Evolutionary conservation across 2,329 filamentous ascomycete species (phyloP).

Genomic region (Xylaria sp.): DNA sequence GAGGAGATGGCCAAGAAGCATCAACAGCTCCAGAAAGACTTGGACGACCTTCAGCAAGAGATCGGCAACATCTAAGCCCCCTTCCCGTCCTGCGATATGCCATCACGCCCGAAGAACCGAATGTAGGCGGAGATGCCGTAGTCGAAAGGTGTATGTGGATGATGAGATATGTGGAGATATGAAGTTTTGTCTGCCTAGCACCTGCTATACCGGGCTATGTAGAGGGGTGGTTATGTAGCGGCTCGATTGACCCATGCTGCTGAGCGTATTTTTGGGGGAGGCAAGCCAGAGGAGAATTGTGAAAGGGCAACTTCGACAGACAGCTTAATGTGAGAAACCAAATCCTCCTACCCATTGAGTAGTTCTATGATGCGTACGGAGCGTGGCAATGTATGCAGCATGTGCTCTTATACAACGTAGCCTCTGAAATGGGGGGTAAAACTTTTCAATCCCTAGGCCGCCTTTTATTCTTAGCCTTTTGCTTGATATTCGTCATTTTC

Average conservation of each 20-base stretch:
- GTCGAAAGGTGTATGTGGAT: conserved; percentile 4
- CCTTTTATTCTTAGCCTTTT: conserved; percentile 66
- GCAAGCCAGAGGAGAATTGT: conserved; percentile 6
- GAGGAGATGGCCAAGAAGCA: conserved; percentile 97
- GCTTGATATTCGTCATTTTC: conserved; percentile 73
- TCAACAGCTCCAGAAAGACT: conserved; percentile 76
- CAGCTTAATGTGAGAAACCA: conserved; percentile 20
- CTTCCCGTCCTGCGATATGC: conserved; percentile 3
- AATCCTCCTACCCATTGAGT: conserved; percentile 11
- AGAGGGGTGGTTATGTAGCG: conserved; percentile 26
- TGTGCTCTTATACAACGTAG: conserved; percentile 28
- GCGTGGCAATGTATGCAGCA: conserved; percentile 23
- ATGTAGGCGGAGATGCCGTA: background rate
- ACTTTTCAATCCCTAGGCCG: conserved; percentile 36
- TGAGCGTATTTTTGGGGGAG: conserved; percentile 10
- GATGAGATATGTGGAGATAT: conserved; percentile 21
- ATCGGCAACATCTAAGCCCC: conserved; percentile 84
- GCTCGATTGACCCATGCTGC: conserved; percentile 31
- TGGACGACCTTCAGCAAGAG: conserved; percentile 82
- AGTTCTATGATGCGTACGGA: conserved; percentile 14
- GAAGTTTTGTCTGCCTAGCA: conserved; percentile 31
- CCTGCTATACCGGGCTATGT: conserved; percentile 33
- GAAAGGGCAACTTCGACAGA: conserved; percentile 21
- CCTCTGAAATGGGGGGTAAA: conserved; percentile 33
- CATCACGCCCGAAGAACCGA: conserved; percentile 3